These are phyloP conservation scores for Physcomitrellopsis africana DNA, from an alignment of 225 moss, liverwort and hornwort species.

Conservation along the genomic window DNA sequence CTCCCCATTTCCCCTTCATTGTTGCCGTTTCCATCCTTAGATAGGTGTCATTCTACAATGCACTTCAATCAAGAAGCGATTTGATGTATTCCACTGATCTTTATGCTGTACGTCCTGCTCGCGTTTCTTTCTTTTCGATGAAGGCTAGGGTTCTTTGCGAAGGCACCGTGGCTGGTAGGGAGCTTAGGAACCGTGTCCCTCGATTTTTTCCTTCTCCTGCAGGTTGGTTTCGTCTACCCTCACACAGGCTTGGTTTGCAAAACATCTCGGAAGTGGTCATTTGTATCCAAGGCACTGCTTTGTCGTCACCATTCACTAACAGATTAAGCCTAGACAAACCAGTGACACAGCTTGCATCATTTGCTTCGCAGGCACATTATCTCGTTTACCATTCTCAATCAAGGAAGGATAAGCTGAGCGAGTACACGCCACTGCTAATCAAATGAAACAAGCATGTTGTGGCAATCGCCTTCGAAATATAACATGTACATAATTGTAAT, in stretches of 20 bases:
- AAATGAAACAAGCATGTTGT: constrained; percentile 22
- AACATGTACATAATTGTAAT: constrained; percentile 37
- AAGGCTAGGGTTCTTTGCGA: constrained; percentile 61
- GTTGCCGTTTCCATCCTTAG: not conserved
- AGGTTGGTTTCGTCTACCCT: constrained; percentile 46
- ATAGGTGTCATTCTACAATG: constrained; percentile 2
- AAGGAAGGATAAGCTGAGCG: constrained; percentile 53
- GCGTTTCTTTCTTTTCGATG: constrained; percentile 9
- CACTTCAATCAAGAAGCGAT: constrained; percentile 6
- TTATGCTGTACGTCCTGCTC: not conserved
- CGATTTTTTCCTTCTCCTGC: constrained; percentile 65
- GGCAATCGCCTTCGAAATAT: not conserved
- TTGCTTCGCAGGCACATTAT: constrained; percentile 46
- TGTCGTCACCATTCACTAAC: not conserved
- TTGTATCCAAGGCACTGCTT: not conserved
- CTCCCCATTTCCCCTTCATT: not conserved
- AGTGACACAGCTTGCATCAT: constrained; percentile 26
- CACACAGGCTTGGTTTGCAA: not conserved
- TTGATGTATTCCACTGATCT: not conserved
- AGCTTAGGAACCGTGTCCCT: constrained; percentile 84
- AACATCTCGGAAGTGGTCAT: too few relatives aligned
- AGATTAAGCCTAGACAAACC: constrained; percentile 9
- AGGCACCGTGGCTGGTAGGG: constrained; percentile 85
- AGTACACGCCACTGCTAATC: constrained; percentile 56
- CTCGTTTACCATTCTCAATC: constrained; percentile 44